Evolutionary conservation across 495 filamentous ascomycete genomes (phyloP).

Genomic region (Hypoxylon fuscum): DNA sequence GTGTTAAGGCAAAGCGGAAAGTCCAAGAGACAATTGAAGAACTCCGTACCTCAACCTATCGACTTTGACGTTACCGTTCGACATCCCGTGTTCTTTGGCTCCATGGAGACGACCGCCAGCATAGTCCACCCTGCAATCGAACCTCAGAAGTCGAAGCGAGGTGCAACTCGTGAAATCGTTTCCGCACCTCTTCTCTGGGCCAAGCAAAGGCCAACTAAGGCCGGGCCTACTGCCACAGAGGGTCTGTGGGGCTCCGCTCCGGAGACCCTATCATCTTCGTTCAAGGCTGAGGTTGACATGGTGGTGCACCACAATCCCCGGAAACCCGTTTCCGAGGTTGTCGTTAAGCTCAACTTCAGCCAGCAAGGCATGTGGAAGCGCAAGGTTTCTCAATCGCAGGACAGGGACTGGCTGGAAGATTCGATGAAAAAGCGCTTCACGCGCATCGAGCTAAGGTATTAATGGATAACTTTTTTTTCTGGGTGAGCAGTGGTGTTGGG

Average conservation of each 20-base stretch:
- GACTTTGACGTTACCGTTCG: conserved; percentile 43
- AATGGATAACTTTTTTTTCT: conserved; percentile 3
- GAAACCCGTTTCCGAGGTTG: conserved; percentile 5
- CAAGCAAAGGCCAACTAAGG: conserved; percentile 3
- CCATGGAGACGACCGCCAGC: conserved; percentile 42
- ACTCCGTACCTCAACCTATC: not conserved
- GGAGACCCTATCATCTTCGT: not conserved
- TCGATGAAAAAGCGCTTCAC: conserved; percentile 39
- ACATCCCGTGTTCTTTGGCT: conserved; percentile 51
- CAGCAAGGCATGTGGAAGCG: conserved; percentile 32
- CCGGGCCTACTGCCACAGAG: not conserved
- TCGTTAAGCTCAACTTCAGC: conserved; percentile 14
- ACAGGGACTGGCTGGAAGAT: conserved; percentile 41
- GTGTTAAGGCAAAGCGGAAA: conserved; percentile 16
- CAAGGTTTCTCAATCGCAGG: conserved; percentile 2
- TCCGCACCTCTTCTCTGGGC: conserved; percentile 23
- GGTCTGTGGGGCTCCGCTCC: conserved; percentile 13
- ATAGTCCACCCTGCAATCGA: conserved; percentile 46
- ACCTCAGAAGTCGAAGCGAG: not conserved
- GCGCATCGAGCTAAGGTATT: conserved; percentile 43
- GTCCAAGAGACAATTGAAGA: not conserved
- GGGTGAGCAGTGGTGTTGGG: conserved; percentile 1
- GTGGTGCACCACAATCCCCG: not conserved
- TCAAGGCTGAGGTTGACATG: not conserved
- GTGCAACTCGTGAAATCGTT: not conserved